Evolutionary conservation across 495 filamentous ascomycete species (phyloP), one percentile per base, ranked within the genome.

Genomic region (Aspergillus heteromorphus): DNA sequence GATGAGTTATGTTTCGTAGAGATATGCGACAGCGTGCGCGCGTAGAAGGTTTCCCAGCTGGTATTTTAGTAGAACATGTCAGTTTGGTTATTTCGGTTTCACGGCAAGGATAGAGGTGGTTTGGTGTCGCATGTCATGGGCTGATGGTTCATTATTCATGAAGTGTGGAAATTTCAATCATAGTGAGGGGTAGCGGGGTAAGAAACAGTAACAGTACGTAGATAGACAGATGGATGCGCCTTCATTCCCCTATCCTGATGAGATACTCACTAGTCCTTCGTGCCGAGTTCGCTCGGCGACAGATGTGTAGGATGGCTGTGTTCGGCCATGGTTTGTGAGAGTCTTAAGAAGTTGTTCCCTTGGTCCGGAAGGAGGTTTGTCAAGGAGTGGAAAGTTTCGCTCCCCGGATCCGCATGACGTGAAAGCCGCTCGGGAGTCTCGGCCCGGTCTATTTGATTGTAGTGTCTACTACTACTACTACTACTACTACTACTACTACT

Each of bases 211-310:
- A 36, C 14, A 17, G 23, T 27, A 34, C 36, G 14, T 18, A 43
- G 21, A 10, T 21, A 8, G 17, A 14, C 19, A 21, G 7, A 18
- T 16, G 18, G 40, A 23, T 21, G 13, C 8, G 20, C 18, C n/a
- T 45, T 43, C 40, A 41, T 6, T n/a, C 14, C 11, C 13, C 6
- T 43, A 4, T 20, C 6, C 11, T 16, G 13, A 47, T 14, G 25
- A 23, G 27, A 48, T 11, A 70, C 69, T 34, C 69, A 82, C 79
- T 81, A 82, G 55, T 81, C 74, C 59, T 78, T 81, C 36, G 76
- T 78, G 48, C 79, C 79, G 16, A 82, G 67, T 61, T 79, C 72
- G 53, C 78, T 81, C 21, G 79, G 76, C 20, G 70, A 66, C 13
- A 82, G 67, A 59, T 77, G 73, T 4, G 67, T 60, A 6, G 76